Evolutionary conservation across 2,329 filamentous ascomycete species (phyloP), one percentile per base, ranked within the genome.

Genomic region (Penicillium italicum): DNA sequence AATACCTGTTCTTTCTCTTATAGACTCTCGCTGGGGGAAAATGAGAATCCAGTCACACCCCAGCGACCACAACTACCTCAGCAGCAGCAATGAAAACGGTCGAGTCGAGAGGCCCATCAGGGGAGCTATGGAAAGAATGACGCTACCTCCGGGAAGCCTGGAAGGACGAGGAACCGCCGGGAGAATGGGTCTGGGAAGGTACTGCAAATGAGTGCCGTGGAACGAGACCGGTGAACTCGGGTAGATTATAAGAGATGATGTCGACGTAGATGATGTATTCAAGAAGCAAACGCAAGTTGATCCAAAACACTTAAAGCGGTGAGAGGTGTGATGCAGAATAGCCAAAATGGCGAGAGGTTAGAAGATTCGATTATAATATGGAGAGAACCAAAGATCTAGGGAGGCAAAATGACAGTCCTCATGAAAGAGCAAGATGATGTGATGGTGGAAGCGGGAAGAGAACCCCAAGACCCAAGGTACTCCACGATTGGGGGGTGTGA

Each of bases 31-130:
- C 53, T 37, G 48, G 57, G 47, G 42, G 46, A 37, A 5, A 41
- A 49, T 55, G 49, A 14, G 31, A 46, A 53, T 54, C 50, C 56
- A 62, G 55, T 62, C 55, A 62, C 63, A 43, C 65, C 65, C 63
- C 58, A 57, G 64, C 66, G 64, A 66, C 69, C 68, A 67, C 69
- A 64, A 66, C 72, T 73, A 74, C 71, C 72, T 71, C 65, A 67
- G 61, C 64, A 69, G 61, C 55, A 58, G 63, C 62, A 54, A 53
- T 58, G 62, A 61, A 54, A 62, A 58, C 42, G 56, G 55, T 52
- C 55, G 60, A 63, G 56, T 49, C 61, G 58, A 55, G 65, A 68
- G 57, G 69, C 70, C 68, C 72, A 74, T 74, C 65, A 69, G 69
- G 64, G 66, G 37, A 50, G 38, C 48, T 65, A 66, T 42, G 34